These are phyloP conservation scores for Lithocarpus polystachyus DNA, from an alignment of 306 rosid species.

Conservation along the genomic window DNA sequence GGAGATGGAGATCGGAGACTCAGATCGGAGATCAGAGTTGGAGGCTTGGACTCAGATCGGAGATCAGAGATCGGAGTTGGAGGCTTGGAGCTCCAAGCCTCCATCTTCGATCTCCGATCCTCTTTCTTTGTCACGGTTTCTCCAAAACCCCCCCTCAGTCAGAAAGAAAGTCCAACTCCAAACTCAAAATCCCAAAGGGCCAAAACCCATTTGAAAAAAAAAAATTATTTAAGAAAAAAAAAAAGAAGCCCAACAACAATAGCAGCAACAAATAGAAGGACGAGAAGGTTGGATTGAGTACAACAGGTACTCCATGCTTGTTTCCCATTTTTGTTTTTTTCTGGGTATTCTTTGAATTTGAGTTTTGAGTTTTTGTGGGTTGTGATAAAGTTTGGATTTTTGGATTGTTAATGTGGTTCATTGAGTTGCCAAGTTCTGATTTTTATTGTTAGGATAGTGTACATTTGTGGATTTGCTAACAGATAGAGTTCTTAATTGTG, in stretches of 20 bases:
- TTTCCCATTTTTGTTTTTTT: not conserved
- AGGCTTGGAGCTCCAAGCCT: too few relatives aligned
- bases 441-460: not conserved
- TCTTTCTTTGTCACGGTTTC: too few relatives aligned
- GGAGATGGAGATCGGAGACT: too few relatives aligned
- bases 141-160: too few relatives aligned
- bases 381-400: not conserved
- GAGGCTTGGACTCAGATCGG: too few relatives aligned
- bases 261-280: not conserved
- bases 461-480: not conserved
- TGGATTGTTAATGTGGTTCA: too few relatives aligned
- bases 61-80: too few relatives aligned
- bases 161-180: too few relatives aligned
- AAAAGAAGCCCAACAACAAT: too few relatives aligned
- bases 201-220: not conserved
- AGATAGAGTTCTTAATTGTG: not conserved
- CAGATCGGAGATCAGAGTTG: too few relatives aligned
- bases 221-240: not conserved
- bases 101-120: too few relatives aligned
- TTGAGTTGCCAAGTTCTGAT: not conserved
- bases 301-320: slow-evolving; percentile 42
- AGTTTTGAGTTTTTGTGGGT: not conserved
- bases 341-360: not conserved
- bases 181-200: too few relatives aligned
- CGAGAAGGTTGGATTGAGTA: not conserved